Evolutionary conservation across 768 basidiomycete species (phyloP).

Genomic region (Hysterangium stoloniferum): DNA sequence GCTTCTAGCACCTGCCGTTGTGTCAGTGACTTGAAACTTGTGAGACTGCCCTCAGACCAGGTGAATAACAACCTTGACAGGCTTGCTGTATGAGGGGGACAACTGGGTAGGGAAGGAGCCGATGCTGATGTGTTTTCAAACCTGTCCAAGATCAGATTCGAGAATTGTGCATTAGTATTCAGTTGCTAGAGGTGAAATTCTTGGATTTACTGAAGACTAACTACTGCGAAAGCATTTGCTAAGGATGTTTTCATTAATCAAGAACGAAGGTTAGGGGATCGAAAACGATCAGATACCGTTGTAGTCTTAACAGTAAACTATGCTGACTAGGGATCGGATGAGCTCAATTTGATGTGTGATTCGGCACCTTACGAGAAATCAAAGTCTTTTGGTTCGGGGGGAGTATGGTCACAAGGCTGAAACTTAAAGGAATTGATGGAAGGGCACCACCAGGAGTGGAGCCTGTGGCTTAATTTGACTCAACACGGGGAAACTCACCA

Average conservation of each 20-base stretch:
- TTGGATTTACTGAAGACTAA: conserved; percentile 77
- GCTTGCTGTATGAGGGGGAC: too few relatives aligned
- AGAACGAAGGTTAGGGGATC: too few relatives aligned
- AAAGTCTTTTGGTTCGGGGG: conserved; percentile 84
- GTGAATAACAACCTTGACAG: too few relatives aligned
- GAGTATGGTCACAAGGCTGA: conserved; percentile 68
- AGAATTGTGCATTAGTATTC: conserved; percentile 80
- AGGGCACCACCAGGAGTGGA: conserved; percentile 75
- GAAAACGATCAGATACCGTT: too few relatives aligned
- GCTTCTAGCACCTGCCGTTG: too few relatives aligned
- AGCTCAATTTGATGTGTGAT: conserved; percentile 63
- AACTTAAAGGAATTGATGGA: conserved; percentile 81
- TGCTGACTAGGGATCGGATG: conserved; percentile 71
- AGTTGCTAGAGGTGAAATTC: conserved; percentile 81
- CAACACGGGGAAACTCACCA: conserved; percentile 78
- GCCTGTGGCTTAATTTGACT: conserved; percentile 83
- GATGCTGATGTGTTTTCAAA: too few relatives aligned
- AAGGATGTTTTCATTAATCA: too few relatives aligned
- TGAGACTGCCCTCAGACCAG: too few relatives aligned
- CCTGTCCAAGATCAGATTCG: too few relatives aligned
- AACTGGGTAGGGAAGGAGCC: too few relatives aligned
- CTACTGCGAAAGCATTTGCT: conserved; percentile 75
- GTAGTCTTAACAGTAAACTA: conserved; percentile 82
- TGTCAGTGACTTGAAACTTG: too few relatives aligned
- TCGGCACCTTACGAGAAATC: conserved; percentile 81